Evolutionary conservation across 305 asterid genomes (phyloP).

Genomic region (Fraxinus latifolia): DNA sequence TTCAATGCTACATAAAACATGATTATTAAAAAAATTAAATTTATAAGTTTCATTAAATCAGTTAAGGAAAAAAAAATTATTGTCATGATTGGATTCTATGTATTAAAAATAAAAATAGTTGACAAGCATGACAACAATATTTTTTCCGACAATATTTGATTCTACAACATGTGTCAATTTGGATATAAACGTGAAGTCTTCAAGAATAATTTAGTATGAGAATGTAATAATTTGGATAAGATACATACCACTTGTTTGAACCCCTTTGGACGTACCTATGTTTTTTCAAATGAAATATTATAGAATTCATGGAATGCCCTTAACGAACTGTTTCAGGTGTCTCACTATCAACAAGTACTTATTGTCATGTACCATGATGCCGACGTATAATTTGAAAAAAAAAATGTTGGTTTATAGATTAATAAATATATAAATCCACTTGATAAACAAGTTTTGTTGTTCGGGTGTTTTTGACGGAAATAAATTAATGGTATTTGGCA

Average conservation of each 20-base stretch:
- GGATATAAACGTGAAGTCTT: background rate
- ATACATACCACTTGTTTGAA: background rate
- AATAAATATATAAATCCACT: too few species aligned
- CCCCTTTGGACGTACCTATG: background rate
- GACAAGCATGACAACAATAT: too few species aligned
- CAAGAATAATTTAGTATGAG: background rate
- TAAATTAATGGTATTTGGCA: too few species aligned
- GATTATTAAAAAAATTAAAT: too few species aligned
- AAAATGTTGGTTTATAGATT: too few species aligned
- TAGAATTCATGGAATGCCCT: background rate
- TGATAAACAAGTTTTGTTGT: too few species aligned
- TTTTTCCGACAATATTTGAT: background rate
- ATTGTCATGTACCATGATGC: background rate
- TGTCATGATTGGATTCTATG: too few species aligned
- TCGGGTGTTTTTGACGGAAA: too few species aligned
- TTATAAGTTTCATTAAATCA: too few species aligned
- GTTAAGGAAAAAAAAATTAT: too few species aligned
- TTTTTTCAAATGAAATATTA: background rate
- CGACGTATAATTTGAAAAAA: background rate
- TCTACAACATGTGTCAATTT: background rate
- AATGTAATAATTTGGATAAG: background rate
- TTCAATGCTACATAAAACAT: too few species aligned
- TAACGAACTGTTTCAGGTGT: background rate
- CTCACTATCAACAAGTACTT: background rate
- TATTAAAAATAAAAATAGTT: too few species aligned